Base-by-base conservation (phyloP, 352 stramenopile genomes). In the Pythium rishiriense region DNA sequence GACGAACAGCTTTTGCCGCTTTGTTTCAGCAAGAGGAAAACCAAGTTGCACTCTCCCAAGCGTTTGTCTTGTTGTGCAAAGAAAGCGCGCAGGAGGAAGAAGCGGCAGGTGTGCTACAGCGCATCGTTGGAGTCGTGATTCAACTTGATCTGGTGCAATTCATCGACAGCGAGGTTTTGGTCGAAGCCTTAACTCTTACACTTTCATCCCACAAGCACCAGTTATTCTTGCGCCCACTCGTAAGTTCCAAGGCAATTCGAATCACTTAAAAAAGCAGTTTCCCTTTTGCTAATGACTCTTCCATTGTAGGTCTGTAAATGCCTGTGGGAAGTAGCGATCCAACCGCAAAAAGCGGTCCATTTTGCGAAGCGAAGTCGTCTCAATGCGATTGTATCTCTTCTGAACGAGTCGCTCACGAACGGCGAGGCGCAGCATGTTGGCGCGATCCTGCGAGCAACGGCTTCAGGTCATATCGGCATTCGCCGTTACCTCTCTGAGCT, bases 331-430 rank as follows among this genome's bases (percentile, higher is more conserved):
- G 24, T 68, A 6, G 45, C 52, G 10, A 50, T 21, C 1, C 50
- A 62, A 28, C 8, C 17, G 4, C 45, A 39, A 3, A 58, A 57
- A 10, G 14, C 24, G 4, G 0, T 9, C 31, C 9, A 55, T 31
- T 68, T 68, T 42, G 52, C 52, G 45, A 68, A 37, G 28, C 45
- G 42, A 31, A 47, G 31, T 52, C 51, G 61, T 6, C 31, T 68
- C 1, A 31, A 46, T 14, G 43, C 53, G 19, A 68, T 68, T 39
- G 31, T 68, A 31, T 43, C 42, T 0, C 50, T 68, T 14, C 29
- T 68, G 1, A 35, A 42, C n/a, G 37, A 41, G 11, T 53, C 39
- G 3, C 53, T 68, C 11, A 68, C 51, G 39, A 68, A 60, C 21
- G 61, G 61, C 3, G 61, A 68, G 25, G 35, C 50, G 2, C 17